phyloP scores from a whole-genome alignment of 1,284 basidiomycete species.

The Austroboletus niveus region DNA sequence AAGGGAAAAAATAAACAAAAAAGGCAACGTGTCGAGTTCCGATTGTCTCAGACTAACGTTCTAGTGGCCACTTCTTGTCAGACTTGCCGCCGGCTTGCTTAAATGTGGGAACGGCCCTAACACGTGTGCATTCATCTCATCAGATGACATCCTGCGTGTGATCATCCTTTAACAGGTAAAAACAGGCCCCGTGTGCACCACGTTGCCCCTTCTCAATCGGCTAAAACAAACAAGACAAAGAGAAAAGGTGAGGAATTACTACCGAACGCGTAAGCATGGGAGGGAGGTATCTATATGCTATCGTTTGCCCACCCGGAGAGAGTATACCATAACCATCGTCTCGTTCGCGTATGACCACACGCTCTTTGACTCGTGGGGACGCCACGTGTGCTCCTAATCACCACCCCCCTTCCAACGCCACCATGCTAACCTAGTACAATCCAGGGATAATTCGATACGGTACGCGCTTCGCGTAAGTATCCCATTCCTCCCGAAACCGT shows the following conservation, averaged over 20 bases:
- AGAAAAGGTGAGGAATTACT: neutral
- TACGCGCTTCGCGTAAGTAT: slow-evolving; percentile 19
- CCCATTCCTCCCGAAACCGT: slow-evolving; percentile 21
- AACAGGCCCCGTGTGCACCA: too few relatives aligned
- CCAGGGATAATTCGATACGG: slow-evolving; percentile 28
- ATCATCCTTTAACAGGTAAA: too few relatives aligned
- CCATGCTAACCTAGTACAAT: slow-evolving; percentile 11
- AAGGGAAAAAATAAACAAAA: too few relatives aligned
- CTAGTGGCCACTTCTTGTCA: too few relatives aligned
- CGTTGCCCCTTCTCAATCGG: too few relatives aligned
- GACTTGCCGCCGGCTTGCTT: too few relatives aligned
- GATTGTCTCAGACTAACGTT: too few relatives aligned
- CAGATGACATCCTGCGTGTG: too few relatives aligned
- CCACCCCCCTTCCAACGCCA: neutral
- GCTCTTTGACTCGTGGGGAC: neutral
- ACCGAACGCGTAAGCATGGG: neutral
- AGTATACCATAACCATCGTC: neutral
- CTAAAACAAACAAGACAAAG: neutral
- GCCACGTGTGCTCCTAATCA: neutral
- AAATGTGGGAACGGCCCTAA: too few relatives aligned
- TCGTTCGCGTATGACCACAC: neutral
- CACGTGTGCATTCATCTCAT: too few relatives aligned
- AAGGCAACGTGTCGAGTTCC: too few relatives aligned
- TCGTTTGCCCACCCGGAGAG: neutral
- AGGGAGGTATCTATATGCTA: neutral